phyloP scores from a whole-genome alignment of 805 yeast genomes.

The Yamadazyma tumulicola region DNA sequence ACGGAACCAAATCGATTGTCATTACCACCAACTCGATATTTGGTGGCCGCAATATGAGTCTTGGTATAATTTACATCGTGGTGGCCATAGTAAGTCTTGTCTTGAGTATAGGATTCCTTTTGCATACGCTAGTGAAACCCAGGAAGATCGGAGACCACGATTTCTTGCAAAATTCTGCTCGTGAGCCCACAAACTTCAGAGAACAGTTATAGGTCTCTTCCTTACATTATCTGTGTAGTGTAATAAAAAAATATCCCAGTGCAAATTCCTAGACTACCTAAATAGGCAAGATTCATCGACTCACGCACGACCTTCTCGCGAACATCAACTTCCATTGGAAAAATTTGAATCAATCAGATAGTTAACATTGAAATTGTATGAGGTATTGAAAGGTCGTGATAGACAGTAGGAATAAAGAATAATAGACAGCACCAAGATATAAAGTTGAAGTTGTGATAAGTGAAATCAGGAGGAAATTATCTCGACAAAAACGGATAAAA shows the following conservation, averaged over 20 bases:
- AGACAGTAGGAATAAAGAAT: no score
- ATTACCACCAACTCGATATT: slow-evolving; percentile 76
- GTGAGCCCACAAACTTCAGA: slow-evolving; percentile 20
- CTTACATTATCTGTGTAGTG: not conserved
- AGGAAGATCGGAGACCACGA: slow-evolving; percentile 80
- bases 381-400: no score
- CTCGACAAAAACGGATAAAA: no score
- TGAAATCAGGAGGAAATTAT: no score
- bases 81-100: slow-evolving; percentile 76
- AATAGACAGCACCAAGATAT: no score
- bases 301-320: not conserved
- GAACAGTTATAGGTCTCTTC: slow-evolving; percentile 20
- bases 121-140: slow-evolving; percentile 83
- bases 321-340: not conserved
- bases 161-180: slow-evolving; percentile 33
- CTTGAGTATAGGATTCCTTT: slow-evolving; percentile 70
- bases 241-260: not conserved
- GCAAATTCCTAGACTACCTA: not conserved
- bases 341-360: slow-evolving; percentile 1
- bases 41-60: slow-evolving; percentile 83
- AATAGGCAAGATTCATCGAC: not conserved
- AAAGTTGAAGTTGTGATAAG: no score
- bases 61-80: slow-evolving; percentile 81
- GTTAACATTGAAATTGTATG: no score
- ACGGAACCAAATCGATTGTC: slow-evolving; percentile 85